Base-by-base conservation (phyloP, 1,139 yeast species). In the Tardiomyces digboiensis region DNA sequence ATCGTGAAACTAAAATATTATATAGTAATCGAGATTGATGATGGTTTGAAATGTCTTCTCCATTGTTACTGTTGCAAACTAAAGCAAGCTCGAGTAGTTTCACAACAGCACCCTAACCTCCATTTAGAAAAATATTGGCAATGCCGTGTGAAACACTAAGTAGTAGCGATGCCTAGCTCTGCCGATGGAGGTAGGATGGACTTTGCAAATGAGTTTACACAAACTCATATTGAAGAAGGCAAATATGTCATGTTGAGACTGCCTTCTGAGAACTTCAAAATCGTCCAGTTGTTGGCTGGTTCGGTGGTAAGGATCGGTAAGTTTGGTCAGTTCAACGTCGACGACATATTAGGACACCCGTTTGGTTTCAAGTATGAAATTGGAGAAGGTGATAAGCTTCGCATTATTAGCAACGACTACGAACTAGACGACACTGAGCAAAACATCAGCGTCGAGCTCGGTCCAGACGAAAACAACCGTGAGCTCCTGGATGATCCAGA, bases 361-460 rank as follows among this genome's bases (percentile, higher is more conserved):
- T 82, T 77, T 55, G 98, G 98, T 1, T 89, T 84, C 55, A 79
- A 95, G 0, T 91, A 91, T 64, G 97, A 91, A 60, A 83, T 91
- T 38, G 59, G 72, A 23, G 84, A 78, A 41, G 80, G 77, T 48
- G 67, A 70, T 47, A 66, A 68, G 21, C 78, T 80, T 7, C 63
- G 62, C 12, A 41, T 41, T 10, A 49, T 44, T 18, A 19, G 21
- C 42, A 39, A 10, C 16, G 52, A 45, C 47, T 55, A 3, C 51
- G 38, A 45, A 13, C 46, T 51, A 36, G 66, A 55, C 13, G 64
- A 57, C 19, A 59, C 52, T 6, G 62, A 57, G 33, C 52, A 53
- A 18, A 60, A 51, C 16, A 57, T 59, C 19, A 23, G 12, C 33
- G 36, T n/a, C 12, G 52, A 42, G 13, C 33, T 26, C 33, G 33